A percentile compares a stretch with the other conserved stretches of the same genome.
Conservation (phyloP, 257 asterid genomes). For the Penstemon davidsonii region DNA sequence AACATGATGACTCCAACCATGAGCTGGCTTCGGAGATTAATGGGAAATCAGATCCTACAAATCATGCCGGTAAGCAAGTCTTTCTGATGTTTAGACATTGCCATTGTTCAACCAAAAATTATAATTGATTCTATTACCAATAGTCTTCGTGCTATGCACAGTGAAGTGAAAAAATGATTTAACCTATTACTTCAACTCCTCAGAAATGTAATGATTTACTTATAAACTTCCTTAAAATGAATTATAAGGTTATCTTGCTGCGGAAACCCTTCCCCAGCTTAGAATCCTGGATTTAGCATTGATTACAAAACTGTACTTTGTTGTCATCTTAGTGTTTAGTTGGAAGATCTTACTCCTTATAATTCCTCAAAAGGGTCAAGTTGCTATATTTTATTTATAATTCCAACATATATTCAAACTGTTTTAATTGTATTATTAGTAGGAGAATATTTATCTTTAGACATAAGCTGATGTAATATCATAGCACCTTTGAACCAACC, state of each 20-base stretch:
- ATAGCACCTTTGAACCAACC: neutral
- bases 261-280: constrained; percentile 5
- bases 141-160: too few relatives aligned
- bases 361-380: neutral
- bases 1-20: constrained; percentile 49
- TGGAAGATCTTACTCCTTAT: neutral
- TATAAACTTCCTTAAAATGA: neutral
- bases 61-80: constrained; percentile 50
- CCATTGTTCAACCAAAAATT: constrained; percentile 8
- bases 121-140: too few relatives aligned
- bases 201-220: neutral
- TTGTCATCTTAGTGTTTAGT: neutral
- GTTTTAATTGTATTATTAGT: neutral
- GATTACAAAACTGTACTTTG: neutral
- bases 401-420: neutral
- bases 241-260: neutral
- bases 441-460: neutral
- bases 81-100: constrained; percentile 7
- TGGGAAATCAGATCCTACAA: constrained; percentile 41
- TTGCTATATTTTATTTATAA: neutral
- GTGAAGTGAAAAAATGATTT: too few relatives aligned
- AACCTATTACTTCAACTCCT: constrained; percentile 8
- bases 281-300: constrained; percentile 10
- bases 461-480: neutral
- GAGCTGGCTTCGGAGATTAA: constrained; percentile 49